Evolutionary conservation across 1,284 basidiomycete genomes (phyloP).

Genomic region (Wolfiporia cocos): DNA sequence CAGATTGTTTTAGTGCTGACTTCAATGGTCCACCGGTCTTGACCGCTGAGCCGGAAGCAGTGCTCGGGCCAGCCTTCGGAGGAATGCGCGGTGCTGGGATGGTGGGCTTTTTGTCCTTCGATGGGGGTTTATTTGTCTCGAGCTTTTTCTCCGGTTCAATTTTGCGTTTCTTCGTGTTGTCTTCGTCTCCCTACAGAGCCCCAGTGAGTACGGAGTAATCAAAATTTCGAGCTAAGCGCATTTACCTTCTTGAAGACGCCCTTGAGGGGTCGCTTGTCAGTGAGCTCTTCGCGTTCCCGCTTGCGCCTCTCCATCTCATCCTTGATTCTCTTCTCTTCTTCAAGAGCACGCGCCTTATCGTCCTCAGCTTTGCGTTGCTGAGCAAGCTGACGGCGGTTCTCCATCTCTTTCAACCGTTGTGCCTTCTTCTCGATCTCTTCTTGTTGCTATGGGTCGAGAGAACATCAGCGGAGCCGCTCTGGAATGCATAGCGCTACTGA

Average conservation of each 20-base stretch:
- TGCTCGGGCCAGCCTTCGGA: slow-evolving; percentile 23
- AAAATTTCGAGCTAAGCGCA: background rate
- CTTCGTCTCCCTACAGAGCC: slow-evolving; percentile 42
- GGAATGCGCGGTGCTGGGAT: slow-evolving; percentile 28
- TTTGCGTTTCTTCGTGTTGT: slow-evolving; percentile 66
- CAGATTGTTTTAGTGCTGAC: slow-evolving; percentile 26
- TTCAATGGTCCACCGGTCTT: slow-evolving; percentile 23
- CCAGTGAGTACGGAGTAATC: background rate
- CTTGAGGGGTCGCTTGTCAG: slow-evolving; percentile 53
- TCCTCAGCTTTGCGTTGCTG: slow-evolving; percentile 76
- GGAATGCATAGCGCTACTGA: slow-evolving; percentile 27
- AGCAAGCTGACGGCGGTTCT: slow-evolving; percentile 65
- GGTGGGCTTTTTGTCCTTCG: slow-evolving; percentile 35
- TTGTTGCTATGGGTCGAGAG: slow-evolving; percentile 63
- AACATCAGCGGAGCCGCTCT: background rate
- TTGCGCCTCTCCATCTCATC: slow-evolving; percentile 69
- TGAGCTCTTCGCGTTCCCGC: slow-evolving; percentile 68
- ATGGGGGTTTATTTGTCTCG: slow-evolving; percentile 49
- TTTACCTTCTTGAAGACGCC: slow-evolving; percentile 53
- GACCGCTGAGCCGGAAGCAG: slow-evolving; percentile 14
- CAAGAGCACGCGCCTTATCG: slow-evolving; percentile 55
- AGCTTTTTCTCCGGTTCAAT: slow-evolving; percentile 48
- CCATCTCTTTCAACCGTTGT: slow-evolving; percentile 70
- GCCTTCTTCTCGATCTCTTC: slow-evolving; percentile 79
- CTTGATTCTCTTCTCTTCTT: slow-evolving; percentile 64